phyloP scores from a whole-genome alignment of 768 basidiomycete species.

The Polyporus arcularius region DNA sequence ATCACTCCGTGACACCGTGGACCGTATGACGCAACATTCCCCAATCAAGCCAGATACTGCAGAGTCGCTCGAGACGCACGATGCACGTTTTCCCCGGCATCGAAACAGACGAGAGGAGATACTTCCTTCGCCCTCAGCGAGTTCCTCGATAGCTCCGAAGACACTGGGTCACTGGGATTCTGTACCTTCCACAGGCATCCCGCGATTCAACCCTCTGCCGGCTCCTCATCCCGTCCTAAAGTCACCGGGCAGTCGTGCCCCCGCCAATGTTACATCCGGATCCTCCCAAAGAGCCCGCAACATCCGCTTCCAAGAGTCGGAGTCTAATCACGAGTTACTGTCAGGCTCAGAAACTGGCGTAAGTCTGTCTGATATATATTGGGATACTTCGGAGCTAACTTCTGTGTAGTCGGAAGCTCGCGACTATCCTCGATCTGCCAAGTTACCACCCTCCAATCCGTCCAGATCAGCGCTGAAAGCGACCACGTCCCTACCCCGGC shows the following conservation, averaged over 20 bases:
- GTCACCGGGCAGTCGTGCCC: neutral
- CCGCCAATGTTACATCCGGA: neutral
- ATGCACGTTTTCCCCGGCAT: neutral
- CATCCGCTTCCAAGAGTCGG: neutral
- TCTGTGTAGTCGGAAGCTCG: neutral
- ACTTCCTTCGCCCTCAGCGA: neutral
- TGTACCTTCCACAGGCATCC: neutral
- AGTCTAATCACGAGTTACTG: neutral
- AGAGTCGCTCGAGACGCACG: neutral
- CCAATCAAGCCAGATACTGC: constrained; percentile 8
- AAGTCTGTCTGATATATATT: neutral
- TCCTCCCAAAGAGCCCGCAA: neutral
- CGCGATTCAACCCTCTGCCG: constrained; percentile 7
- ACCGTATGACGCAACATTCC: constrained; percentile 60
- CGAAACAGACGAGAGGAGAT: neutral
- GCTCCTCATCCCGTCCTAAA: constrained; percentile 1
- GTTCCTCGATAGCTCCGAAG: neutral
- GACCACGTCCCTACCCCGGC: neutral
- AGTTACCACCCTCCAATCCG: neutral
- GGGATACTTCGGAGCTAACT: neutral
- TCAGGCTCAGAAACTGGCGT: neutral
- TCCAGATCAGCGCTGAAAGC: neutral
- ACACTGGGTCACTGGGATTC: neutral
- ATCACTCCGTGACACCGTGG: constrained; percentile 70
- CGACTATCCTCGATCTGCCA: neutral